Conservation (phyloP, 83 land plant species). For the Picea abies region DNA sequence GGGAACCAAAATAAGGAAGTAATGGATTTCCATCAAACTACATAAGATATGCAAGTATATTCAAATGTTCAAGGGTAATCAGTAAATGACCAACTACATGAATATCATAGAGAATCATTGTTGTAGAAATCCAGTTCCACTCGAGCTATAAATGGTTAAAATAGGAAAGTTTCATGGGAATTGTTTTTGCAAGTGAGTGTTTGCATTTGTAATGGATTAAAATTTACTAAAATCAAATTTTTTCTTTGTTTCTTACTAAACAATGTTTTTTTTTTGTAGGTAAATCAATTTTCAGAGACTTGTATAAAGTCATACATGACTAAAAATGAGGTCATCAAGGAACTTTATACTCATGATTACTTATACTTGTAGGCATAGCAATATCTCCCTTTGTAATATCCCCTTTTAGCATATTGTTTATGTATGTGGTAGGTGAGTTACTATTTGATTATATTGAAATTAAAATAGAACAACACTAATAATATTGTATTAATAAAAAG, state of each 20-base stretch:
- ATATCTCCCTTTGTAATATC: too few species aligned
- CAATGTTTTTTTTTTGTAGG: too few species aligned
- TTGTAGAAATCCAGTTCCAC: neutral
- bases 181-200: too few species aligned
- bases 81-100: neutral
- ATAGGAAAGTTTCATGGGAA: neutral
- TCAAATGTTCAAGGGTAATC: neutral
- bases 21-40: neutral
- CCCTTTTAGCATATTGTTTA: too few species aligned
- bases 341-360: constrained; percentile 6
- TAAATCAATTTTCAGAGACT: constrained; percentile 7
- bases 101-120: neutral
- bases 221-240: too few species aligned
- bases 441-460: too few species aligned
- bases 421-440: too few species aligned
- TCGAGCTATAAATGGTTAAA: neutral
- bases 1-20: neutral
- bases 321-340: neutral
- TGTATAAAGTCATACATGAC: constrained; percentile 14
- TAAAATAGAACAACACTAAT: too few species aligned
- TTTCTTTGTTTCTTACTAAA: too few species aligned
- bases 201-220: too few species aligned
- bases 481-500: too few species aligned
- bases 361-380: too few species aligned
- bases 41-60: neutral